Base-by-base conservation (phyloP, 2,329 filamentous ascomycete genomes). In the Fusarium oligoseptatum region DNA sequence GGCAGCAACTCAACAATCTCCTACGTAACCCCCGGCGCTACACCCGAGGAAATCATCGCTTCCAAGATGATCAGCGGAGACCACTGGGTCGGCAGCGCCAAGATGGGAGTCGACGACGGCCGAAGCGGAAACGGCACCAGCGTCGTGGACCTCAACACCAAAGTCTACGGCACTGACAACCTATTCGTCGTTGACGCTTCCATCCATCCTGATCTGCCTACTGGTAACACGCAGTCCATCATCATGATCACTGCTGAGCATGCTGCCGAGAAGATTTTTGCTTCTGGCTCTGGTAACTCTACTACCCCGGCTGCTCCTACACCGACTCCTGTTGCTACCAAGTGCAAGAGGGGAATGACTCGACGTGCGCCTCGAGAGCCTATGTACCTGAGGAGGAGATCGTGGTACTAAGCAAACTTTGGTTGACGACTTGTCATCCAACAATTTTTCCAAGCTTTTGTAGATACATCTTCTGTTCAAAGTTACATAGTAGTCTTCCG, bases 181-280 rank as follows among this genome's bases (percentile, higher is more conserved):
- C 81, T 91, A 56, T 91, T 90, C 76, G 87, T 91, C 14, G 88
- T 92, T 4, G 90, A 92, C 70, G 90, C 88, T 0, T 87, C 87
- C 24, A 89, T 92, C 72, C 90, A 91, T 82, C 90, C 91, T 0
- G 90, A 80, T 50, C 20, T 79, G 39, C 77, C 77, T 3, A 79
- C 77, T 0, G 77, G 77, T 6, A 79, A 79, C 72, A 79, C 77
- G 1, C 77, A 79, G 68, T 70, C 77, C 3, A 79, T 79, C 50
- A 79, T 79, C 57, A 79, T 79, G 77, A 72, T 79, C 8, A 76
- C 73, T 2, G 77, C 77, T 1, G 77, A 79, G 66, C 77, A 79
- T 39, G 77, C 77, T 1, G 77, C 77, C 1, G 58, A 75, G 66
- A 79, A 79, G 77, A 79, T 79, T 56, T 68, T 64, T 0, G 70